Conservation (phyloP, 1,284 basidiomycete genomes). For the Pascua guehoae region DNA sequence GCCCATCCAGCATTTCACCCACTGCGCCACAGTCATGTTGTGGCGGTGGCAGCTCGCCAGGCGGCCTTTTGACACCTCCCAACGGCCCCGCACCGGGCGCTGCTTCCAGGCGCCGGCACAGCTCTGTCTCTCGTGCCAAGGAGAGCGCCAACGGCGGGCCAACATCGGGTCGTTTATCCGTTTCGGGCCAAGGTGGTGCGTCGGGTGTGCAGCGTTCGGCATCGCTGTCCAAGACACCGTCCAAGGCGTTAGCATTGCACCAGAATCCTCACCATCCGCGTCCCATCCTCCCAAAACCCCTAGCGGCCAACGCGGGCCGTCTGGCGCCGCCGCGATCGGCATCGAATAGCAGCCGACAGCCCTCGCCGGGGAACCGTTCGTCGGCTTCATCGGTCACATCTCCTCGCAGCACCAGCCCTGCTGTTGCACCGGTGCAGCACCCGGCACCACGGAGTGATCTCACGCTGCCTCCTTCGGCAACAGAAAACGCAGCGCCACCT, state of each 20-base stretch:
- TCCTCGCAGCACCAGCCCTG: slow-evolving; percentile 17
- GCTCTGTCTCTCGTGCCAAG: slow-evolving; percentile 20
- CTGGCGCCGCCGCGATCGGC: slow-evolving; percentile 9
- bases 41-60: too few species aligned
- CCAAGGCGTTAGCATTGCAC: slow-evolving; percentile 34
- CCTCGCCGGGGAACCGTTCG: slow-evolving; percentile 13
- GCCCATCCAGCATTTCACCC: too few species aligned
- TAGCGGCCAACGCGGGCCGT: not conserved
- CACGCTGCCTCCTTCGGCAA: not conserved
- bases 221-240: slow-evolving; percentile 26
- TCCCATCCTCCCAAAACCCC: slow-evolving; percentile 33
- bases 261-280: slow-evolving; percentile 23
- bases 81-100: not conserved
- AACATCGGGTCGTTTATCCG: not conserved
- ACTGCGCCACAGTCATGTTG: too few species aligned
- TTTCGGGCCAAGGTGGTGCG: not conserved
- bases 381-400: not conserved
- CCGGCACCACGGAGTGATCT: slow-evolving; percentile 4
- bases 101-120: slow-evolving; percentile 9
- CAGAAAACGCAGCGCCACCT: not conserved
- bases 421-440: not conserved
- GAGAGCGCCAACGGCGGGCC: slow-evolving; percentile 8
- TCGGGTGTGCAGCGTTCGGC: slow-evolving; percentile 21
- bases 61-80: slow-evolving; percentile 6
- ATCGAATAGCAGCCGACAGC: slow-evolving; percentile 12